phyloP scores from a whole-genome alignment of 352 stramenopile species.

The Stephanocyclus meneghinianus region DNA sequence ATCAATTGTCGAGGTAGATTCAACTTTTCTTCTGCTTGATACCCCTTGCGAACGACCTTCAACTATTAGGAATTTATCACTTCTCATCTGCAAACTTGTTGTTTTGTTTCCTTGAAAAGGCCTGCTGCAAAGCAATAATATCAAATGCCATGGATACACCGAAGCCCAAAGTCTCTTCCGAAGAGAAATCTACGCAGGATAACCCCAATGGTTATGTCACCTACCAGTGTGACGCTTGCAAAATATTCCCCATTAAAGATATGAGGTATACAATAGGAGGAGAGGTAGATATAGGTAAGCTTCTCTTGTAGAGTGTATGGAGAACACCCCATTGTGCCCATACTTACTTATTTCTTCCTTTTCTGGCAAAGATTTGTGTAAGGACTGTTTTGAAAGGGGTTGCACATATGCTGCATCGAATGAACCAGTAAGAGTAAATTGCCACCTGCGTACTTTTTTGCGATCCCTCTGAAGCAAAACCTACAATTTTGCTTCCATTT shows the following conservation, averaged over 20 bases:
- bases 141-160: slow-evolving; percentile 3
- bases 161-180: slow-evolving; percentile 12
- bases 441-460: not conserved
- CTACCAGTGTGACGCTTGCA: slow-evolving; percentile 59
- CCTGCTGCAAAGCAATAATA: slow-evolving; percentile 6
- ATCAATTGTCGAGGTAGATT: slow-evolving; percentile 50
- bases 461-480: not conserved
- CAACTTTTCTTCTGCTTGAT: slow-evolving; percentile 22
- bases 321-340: not conserved
- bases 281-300: slow-evolving; percentile 63
- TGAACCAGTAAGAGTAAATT: slow-evolving; percentile 9
- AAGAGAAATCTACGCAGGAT: slow-evolving; percentile 29
- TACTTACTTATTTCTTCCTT: not conserved
- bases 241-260: slow-evolving; percentile 71
- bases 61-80: too few relatives aligned
- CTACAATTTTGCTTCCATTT: not conserved
- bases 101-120: not conserved
- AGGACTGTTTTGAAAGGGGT: slow-evolving; percentile 62
- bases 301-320: not conserved
- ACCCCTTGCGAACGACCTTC: not conserved
- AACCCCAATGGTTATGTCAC: slow-evolving; percentile 33
- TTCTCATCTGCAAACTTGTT: too few relatives aligned
- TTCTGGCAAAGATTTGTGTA: slow-evolving; percentile 65
- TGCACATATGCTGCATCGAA: slow-evolving; percentile 38
- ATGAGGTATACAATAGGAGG: slow-evolving; percentile 71